These are phyloP conservation scores for Lolium rigidum DNA, from an alignment of 176 grass and related monocot species.

Conservation along the genomic window DNA sequence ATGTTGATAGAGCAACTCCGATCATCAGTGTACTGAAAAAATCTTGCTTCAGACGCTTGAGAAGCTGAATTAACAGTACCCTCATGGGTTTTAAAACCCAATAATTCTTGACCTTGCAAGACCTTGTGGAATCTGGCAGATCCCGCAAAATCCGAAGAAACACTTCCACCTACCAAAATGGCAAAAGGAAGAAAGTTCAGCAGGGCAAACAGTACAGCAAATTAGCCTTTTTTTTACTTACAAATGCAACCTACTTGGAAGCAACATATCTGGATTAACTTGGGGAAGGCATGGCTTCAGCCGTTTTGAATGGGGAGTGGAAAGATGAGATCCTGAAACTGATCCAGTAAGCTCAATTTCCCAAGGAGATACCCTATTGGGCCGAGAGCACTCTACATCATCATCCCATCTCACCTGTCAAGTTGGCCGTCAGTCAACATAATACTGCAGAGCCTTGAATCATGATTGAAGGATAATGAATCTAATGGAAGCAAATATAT, in stretches of 20 bases:
- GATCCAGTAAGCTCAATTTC: slow-evolving; percentile 78
- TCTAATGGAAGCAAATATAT: slow-evolving; percentile 30
- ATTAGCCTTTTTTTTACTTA: slow-evolving; percentile 17
- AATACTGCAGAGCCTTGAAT: slow-evolving; percentile 15
- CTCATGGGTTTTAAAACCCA: slow-evolving; percentile 60
- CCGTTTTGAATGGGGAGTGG: slow-evolving; percentile 61
- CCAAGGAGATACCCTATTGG: slow-evolving; percentile 88
- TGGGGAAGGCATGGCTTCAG: slow-evolving; percentile 64
- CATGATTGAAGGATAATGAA: slow-evolving; percentile 15
- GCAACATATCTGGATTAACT: slow-evolving; percentile 48
- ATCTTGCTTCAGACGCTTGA: slow-evolving; percentile 48
- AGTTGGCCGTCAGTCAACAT: slow-evolving; percentile 37
- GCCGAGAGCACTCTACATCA: slow-evolving; percentile 51
- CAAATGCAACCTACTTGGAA: slow-evolving; percentile 62
- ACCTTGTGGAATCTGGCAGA: slow-evolving; percentile 92
- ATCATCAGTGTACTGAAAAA: slow-evolving; percentile 56
- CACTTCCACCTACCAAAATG: slow-evolving; percentile 71
- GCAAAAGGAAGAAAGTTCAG: slow-evolving; percentile 21
- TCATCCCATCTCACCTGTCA: slow-evolving; percentile 90
- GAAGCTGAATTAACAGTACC: slow-evolving; percentile 58
- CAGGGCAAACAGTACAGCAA: slow-evolving; percentile 13
- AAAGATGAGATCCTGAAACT: slow-evolving; percentile 59
- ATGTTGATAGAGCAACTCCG: slow-evolving; percentile 44
- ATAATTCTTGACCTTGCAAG: slow-evolving; percentile 99
- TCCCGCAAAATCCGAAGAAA: slow-evolving; percentile 65